phyloP scores from a whole-genome alignment of 768 basidiomycete species.

The Amylocystis lapponica region DNA sequence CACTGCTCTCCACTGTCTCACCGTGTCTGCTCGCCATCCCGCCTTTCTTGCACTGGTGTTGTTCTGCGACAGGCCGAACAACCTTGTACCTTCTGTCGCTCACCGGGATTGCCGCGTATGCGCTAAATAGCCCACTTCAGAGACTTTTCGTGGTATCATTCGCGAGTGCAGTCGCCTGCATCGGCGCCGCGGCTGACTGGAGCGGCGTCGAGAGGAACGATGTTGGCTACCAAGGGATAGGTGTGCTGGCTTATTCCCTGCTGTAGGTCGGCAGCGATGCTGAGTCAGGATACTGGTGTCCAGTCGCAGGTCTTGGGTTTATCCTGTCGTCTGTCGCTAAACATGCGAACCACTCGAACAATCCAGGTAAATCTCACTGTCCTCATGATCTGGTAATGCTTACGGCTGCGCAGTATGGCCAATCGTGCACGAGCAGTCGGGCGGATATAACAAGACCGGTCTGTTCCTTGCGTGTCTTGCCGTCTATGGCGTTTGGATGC shows the following conservation, averaged over 20 bases:
- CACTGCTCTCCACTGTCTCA: slow-evolving; percentile 65
- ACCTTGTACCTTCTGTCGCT: slow-evolving; percentile 45
- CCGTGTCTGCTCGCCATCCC: slow-evolving; percentile 53
- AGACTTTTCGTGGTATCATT: slow-evolving; percentile 52
- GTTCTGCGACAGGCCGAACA: slow-evolving; percentile 43
- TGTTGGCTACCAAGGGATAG: slow-evolving; percentile 40
- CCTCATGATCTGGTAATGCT: neutral
- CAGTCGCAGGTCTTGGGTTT: slow-evolving; percentile 65
- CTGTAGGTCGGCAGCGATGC: neutral
- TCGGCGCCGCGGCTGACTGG: slow-evolving; percentile 53
- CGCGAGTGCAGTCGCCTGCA: slow-evolving; percentile 44
- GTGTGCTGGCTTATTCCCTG: slow-evolving; percentile 31
- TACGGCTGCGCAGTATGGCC: slow-evolving; percentile 61
- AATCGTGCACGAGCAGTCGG: slow-evolving; percentile 57
- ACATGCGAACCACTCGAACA: slow-evolving; percentile 74
- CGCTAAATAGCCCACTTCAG: slow-evolving; percentile 42
- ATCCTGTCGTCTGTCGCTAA: slow-evolving; percentile 65
- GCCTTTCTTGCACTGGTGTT: slow-evolving; percentile 38
- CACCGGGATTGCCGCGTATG: slow-evolving; percentile 48
- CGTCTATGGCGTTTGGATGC: slow-evolving; percentile 47
- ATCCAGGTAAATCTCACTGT: slow-evolving; percentile 48
- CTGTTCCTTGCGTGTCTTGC: slow-evolving; percentile 53
- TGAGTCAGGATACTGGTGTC: neutral
- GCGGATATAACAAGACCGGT: slow-evolving; percentile 67
- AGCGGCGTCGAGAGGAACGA: slow-evolving; percentile 28